Percentiles rank a stretch among this genome's conserved stretches.
Evolutionary conservation across 1,284 basidiomycete genomes (phyloP).

Genomic region (Naganishia sp.): DNA sequence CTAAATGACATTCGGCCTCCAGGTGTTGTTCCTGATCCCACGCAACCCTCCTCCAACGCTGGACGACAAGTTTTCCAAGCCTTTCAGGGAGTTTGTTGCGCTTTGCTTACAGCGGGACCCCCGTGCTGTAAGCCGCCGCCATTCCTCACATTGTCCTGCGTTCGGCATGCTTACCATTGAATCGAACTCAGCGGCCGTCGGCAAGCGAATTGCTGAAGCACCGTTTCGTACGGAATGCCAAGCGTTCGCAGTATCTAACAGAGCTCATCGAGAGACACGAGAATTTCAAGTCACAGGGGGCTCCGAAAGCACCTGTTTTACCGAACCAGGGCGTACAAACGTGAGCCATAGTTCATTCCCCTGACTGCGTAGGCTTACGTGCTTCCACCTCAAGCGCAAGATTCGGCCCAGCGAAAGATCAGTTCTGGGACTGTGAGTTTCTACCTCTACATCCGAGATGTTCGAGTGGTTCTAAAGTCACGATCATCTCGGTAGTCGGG

Average conservation of each 20-base stretch:
- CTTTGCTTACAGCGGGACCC: conserved; percentile 93
- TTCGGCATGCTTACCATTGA: not conserved
- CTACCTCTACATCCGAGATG: not conserved
- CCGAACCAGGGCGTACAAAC: conserved; percentile 59
- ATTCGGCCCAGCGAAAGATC: conserved; percentile 68
- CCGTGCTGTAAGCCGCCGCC: conserved; percentile 65
- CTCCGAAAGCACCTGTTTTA: conserved; percentile 12
- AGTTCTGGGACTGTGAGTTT: conserved; percentile 85
- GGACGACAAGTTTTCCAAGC: conserved; percentile 79
- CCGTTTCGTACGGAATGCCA: conserved; percentile 90
- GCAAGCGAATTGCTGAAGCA: conserved; percentile 95
- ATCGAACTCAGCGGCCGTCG: conserved; percentile 70
- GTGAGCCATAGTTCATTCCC: conserved; percentile 54
- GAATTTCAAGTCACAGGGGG: conserved; percentile 77
- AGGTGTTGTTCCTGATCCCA: conserved; percentile 96
- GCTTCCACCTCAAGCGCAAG: conserved; percentile 34
- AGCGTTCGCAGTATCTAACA: conserved; percentile 89
- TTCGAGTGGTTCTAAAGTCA: too few species aligned
- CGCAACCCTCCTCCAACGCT: conserved; percentile 93
- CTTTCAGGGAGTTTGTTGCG: conserved; percentile 91
- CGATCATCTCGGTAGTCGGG: conserved; percentile 41
- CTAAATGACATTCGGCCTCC: conserved; percentile 17
- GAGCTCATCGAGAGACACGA: conserved; percentile 94
- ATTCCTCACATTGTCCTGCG: not conserved
- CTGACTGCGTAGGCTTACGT: conserved; percentile 11